Evolutionary conservation across 2,329 filamentous ascomycete species (phyloP).

Genomic region (Pyricularia grisea): DNA sequence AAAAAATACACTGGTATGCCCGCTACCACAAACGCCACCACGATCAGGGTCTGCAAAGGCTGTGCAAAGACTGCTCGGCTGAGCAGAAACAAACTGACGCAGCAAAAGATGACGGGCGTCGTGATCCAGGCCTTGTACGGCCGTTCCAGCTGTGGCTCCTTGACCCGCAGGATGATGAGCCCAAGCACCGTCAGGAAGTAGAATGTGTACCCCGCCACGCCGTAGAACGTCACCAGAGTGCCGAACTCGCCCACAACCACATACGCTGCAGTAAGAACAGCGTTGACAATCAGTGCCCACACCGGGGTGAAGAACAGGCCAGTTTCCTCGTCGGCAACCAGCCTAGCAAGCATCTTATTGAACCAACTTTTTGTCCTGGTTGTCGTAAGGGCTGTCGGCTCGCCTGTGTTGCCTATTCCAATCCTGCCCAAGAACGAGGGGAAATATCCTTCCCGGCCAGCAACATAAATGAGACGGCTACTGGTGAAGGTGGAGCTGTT

Average conservation of each 20-base stretch:
- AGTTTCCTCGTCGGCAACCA: conserved; percentile 66
- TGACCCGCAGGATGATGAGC: conserved; percentile 79
- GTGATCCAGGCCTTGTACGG: conserved; percentile 96
- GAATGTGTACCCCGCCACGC: conserved; percentile 92
- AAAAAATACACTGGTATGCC: conserved; percentile 87
- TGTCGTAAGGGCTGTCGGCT: conserved; percentile 28
- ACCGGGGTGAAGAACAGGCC: conserved; percentile 92
- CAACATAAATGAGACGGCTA: conserved; percentile 84
- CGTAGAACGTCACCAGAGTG: conserved; percentile 92
- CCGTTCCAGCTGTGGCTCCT: conserved; percentile 77
- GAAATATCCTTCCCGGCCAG: conserved; percentile 90
- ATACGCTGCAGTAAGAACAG: conserved; percentile 62
- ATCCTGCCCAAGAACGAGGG: conserved; percentile 76
- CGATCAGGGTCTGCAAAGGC: conserved; percentile 80
- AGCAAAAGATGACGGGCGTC: conserved; percentile 97
- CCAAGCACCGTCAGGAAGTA: conserved; percentile 95
- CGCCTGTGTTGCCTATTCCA: conserved; percentile 47
- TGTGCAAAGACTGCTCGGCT: conserved; percentile 84
- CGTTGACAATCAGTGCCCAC: conserved; percentile 80
- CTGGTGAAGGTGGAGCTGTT: conserved; percentile 94
- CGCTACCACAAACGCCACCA: conserved; percentile 73
- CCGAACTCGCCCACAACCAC: conserved; percentile 82
- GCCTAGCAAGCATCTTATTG: conserved; percentile 45
- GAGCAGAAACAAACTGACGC: conserved; percentile 86
- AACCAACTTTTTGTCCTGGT: conserved; percentile 45